phyloP scores from a whole-genome alignment of 805 yeast genomes.

The Candida ficus region DNA sequence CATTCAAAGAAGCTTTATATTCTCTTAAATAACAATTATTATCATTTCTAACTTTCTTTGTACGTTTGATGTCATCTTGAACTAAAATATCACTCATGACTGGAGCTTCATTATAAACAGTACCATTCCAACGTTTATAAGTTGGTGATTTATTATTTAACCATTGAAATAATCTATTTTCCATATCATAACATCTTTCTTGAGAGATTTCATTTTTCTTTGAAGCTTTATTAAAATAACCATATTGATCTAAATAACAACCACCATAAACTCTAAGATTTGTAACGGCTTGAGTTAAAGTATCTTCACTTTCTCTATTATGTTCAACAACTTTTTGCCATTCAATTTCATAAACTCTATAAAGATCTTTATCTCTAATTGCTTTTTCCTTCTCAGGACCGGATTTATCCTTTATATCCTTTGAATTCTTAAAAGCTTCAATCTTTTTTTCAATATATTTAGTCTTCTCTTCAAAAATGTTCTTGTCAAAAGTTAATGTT shows the following conservation, averaged over 20 bases:
- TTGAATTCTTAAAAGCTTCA: too few relatives aligned
- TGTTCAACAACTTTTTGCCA: constrained; percentile 14
- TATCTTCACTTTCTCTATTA: constrained; percentile 20
- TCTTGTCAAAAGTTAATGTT: too few relatives aligned
- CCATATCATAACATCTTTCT: constrained; percentile 28
- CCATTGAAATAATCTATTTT: constrained; percentile 36
- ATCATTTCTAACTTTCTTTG: too few relatives aligned
- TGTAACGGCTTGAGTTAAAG: constrained; percentile 21
- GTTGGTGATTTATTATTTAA: constrained; percentile 30
- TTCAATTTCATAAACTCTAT: constrained; percentile 2
- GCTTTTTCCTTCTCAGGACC: constrained; percentile 15
- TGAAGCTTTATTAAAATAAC: constrained; percentile 4
- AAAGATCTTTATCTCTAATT: constrained; percentile 11
- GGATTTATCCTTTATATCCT: constrained; percentile 4
- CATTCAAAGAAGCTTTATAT: constrained; percentile 24
- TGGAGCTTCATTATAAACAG: constrained; percentile 11
- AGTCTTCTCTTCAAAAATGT: too few relatives aligned
- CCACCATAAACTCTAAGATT: constrained; percentile 25
- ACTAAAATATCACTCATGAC: constrained; percentile 13
- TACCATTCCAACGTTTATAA: constrained; percentile 36
- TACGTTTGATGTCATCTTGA: too few relatives aligned
- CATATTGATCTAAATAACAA: constrained; percentile 23
- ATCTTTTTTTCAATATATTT: too few relatives aligned
- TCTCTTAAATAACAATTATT: too few relatives aligned
- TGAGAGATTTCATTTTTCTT: not conserved